Base-by-base conservation (phyloP, 768 basidiomycete genomes). In the Boletus rufocinnamomeus region DNA sequence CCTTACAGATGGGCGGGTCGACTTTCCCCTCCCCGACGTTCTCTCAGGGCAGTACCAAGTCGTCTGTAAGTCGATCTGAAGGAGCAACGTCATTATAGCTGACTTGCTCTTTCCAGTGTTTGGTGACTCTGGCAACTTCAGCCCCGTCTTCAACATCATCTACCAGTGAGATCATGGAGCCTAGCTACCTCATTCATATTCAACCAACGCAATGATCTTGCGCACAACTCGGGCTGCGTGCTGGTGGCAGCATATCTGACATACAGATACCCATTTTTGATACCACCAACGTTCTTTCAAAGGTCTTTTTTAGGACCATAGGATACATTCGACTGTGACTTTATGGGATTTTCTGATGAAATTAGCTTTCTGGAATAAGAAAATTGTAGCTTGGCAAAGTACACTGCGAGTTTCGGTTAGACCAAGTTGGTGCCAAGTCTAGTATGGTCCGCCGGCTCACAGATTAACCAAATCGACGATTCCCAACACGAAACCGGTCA, bases 1-100 rank as follows among this genome's bases (percentile, higher is more conserved):
- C 28, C 72, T 79, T 48, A 50, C 62, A 16, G 49, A 59, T 9
- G 78, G 77, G 9, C 16, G 34, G 0, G 64, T 63, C 23, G 28
- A 45, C 17, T 54, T 77, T 27, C 58, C 30, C 4, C 74, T 77
- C 8, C 75, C 76, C 8, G 19, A n/a, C 9, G 69, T 79, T 17
- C 5, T 48, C 1, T 38, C 67, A 21, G 74, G 71, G 13, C 50
- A 69, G 10, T 79, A 79, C 61, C 62, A 69, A 27, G 6, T 79
- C 44, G 72, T 74, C 52, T 64, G 73, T 70, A 62, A 68, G 68
- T 65, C 27, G 19, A 41, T 17, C 28, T 23, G 19, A 40, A 19
- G 19, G 25, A 53, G 13, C 17, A 43, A 19, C 16, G 27, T 19
- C n/a, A 41, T 27, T n/a, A 10, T 13, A 28, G 10, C 54, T 65